A percentile compares a stretch with the other conserved stretches of the same genome.
These are phyloP conservation scores for Hericium alpestre DNA, from an alignment of 768 basidiomycete genomes.

Conservation along the genomic window DNA sequence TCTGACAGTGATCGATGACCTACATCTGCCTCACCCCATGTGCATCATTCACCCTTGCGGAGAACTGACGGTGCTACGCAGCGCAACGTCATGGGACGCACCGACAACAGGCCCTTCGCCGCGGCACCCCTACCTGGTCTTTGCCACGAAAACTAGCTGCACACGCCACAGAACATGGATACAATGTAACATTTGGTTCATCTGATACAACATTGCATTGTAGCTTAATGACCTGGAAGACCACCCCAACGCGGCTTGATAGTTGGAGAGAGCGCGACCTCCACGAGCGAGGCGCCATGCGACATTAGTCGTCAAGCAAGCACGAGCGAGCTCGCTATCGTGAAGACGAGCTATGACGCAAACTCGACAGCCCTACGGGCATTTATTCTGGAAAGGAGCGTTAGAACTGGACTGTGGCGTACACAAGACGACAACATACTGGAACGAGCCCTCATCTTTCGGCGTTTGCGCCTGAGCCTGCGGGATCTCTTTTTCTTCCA, in stretches of 20 bases:
- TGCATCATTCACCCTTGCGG: too few species aligned
- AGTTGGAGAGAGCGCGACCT: slow-evolving; percentile 6
- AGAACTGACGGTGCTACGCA: too few species aligned
- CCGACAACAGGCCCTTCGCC: slow-evolving; percentile 19
- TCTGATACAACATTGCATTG: slow-evolving; percentile 4
- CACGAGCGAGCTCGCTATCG: neutral
- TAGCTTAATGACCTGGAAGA: slow-evolving; percentile 8
- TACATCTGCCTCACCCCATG: too few species aligned
- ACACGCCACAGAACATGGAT: neutral
- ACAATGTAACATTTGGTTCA: slow-evolving; percentile 2
- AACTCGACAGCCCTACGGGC: slow-evolving; percentile 5
- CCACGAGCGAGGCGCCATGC: slow-evolving; percentile 6
- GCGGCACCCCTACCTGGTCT: neutral
- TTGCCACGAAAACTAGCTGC: too few species aligned
- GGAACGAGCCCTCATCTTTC: slow-evolving; percentile 94
- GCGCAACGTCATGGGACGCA: too few species aligned
- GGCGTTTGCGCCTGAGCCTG: slow-evolving; percentile 86
- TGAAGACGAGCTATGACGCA: slow-evolving; percentile 4
- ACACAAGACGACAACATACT: slow-evolving; percentile 40
- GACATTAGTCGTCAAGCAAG: neutral
- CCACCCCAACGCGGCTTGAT: slow-evolving; percentile 13
- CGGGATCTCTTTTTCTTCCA: slow-evolving; percentile 95
- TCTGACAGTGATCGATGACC: too few species aligned
- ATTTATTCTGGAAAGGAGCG: slow-evolving; percentile 25
- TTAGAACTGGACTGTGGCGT: neutral